Evolutionary conservation across 768 basidiomycete species (phyloP).

Genomic region (Sutorius australiensis): DNA sequence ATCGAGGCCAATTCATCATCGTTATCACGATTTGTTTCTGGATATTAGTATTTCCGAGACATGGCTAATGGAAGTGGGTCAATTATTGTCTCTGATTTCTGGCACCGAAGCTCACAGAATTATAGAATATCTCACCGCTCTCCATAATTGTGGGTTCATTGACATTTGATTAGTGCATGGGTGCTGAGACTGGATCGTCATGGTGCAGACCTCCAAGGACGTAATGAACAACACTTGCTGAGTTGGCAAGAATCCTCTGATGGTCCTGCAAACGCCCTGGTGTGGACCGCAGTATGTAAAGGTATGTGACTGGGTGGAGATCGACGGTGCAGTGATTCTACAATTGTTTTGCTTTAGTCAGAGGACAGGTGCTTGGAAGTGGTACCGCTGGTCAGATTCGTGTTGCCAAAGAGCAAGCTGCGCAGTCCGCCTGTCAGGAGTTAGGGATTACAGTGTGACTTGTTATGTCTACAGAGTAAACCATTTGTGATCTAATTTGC

Average conservation of each 20-base stretch:
- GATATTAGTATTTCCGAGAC: not conserved
- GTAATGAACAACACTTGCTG: conserved; percentile 30
- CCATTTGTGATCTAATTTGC: not conserved
- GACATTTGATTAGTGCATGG: not conserved
- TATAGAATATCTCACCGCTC: conserved; percentile 30
- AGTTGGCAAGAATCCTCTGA: conserved; percentile 38
- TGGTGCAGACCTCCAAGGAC: conserved; percentile 37
- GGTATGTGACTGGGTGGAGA: conserved; percentile 34
- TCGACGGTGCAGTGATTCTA: not conserved
- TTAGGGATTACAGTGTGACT: conserved; percentile 19
- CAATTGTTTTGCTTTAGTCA: conserved; percentile 35
- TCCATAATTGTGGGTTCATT: conserved; percentile 45
- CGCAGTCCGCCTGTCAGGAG: conserved; percentile 39
- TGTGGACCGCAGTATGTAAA: conserved; percentile 58
- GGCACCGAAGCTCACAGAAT: conserved; percentile 8
- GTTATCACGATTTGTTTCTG: not conserved
- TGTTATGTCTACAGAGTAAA: not conserved
- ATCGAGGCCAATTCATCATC: not conserved
- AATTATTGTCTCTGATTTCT: not conserved
- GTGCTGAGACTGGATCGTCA: not conserved
- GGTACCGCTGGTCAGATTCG: conserved; percentile 43
- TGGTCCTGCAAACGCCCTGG: conserved; percentile 41
- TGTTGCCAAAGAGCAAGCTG: conserved; percentile 47
- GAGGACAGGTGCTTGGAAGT: conserved; percentile 44
- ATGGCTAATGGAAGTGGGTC: conserved; percentile 25